Conservation (phyloP, 805 yeast genomes). For the Myxozyma vanderwaltii region DNA sequence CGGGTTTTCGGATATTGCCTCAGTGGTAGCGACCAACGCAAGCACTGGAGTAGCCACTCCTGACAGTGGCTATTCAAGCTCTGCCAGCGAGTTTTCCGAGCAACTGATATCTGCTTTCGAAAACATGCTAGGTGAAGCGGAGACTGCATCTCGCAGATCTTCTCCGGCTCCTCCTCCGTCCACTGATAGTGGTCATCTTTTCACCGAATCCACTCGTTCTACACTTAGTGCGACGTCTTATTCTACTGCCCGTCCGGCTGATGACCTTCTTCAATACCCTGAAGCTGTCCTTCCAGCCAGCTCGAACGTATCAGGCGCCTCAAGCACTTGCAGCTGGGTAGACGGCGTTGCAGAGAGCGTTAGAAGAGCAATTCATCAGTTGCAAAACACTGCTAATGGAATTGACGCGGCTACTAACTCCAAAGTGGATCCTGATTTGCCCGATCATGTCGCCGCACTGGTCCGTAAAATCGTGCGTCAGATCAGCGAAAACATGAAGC, state of each 20-base stretch:
- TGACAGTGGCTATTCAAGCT: neutral
- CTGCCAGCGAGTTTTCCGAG: conserved; percentile 11
- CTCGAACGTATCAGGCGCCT: neutral
- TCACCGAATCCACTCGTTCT: neutral
- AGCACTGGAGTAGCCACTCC: conserved; percentile 4
- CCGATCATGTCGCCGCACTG: conserved; percentile 24
- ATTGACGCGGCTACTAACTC: neutral
- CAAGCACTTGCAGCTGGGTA: conserved; percentile 5
- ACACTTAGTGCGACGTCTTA: neutral
- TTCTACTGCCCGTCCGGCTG: conserved; percentile 2
- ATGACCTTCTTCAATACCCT: neutral
- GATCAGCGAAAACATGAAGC: conserved; percentile 6
- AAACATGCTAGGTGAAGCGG: conserved; percentile 19
- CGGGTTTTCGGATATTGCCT: conserved; percentile 1
- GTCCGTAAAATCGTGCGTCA: conserved; percentile 22
- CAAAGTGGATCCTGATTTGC: conserved; percentile 17
- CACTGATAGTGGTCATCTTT: neutral
- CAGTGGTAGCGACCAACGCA: conserved; percentile 1
- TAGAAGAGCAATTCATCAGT: conserved; percentile 18
- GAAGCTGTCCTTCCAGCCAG: neutral
- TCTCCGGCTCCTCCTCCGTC: neutral
- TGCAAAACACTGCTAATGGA: conserved; percentile 15
- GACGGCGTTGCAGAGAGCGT: conserved; percentile 19
- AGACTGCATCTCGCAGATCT: conserved; percentile 11
- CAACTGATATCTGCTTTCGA: conserved; percentile 20